These are phyloP conservation scores for Clathrospora elynae DNA, from an alignment of 2,329 filamentous ascomycete genomes.

Conservation along the genomic window DNA sequence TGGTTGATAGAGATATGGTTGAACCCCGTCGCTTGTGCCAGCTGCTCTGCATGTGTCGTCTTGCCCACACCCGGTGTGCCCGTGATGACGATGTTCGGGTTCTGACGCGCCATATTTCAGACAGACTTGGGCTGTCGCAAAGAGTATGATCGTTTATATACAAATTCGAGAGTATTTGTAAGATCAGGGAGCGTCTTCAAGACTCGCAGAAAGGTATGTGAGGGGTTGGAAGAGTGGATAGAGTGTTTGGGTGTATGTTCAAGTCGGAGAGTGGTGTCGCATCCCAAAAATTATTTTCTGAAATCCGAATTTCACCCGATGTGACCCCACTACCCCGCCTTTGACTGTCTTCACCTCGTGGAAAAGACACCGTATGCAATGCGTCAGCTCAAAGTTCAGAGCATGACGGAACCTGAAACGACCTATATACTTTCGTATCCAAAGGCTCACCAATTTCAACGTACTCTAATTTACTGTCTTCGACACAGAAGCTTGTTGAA, in stretches of 20 bases:
- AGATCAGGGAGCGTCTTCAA: too few relatives aligned
- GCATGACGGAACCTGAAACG: too few relatives aligned
- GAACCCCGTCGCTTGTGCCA: constrained; percentile 76
- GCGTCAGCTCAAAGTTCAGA: too few relatives aligned
- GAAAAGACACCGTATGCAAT: too few relatives aligned
- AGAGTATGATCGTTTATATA: not conserved
- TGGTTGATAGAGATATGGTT: constrained; percentile 88
- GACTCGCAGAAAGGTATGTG: not conserved
- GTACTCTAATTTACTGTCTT: too few relatives aligned
- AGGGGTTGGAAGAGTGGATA: not conserved
- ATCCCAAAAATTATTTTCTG: constrained; percentile 23
- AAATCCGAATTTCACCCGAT: constrained; percentile 23
- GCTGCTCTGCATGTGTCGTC: constrained; percentile 83
- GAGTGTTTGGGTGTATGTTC: not conserved
- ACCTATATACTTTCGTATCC: too few relatives aligned
- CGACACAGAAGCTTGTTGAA: too few relatives aligned
- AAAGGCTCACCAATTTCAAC: too few relatives aligned
- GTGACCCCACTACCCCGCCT: constrained; percentile 26
- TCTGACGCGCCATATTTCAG: constrained; percentile 47
- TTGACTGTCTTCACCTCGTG: too few relatives aligned
- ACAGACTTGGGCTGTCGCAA: constrained; percentile 1
- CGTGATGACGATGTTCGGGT: constrained; percentile 91
- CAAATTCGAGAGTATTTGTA: too few relatives aligned
- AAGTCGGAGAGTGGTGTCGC: constrained; percentile 4
- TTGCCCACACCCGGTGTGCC: constrained; percentile 96